phyloP scores from a whole-genome alignment of 192 early-diverging fungal species.

The Geosiphon pyriformis region DNA sequence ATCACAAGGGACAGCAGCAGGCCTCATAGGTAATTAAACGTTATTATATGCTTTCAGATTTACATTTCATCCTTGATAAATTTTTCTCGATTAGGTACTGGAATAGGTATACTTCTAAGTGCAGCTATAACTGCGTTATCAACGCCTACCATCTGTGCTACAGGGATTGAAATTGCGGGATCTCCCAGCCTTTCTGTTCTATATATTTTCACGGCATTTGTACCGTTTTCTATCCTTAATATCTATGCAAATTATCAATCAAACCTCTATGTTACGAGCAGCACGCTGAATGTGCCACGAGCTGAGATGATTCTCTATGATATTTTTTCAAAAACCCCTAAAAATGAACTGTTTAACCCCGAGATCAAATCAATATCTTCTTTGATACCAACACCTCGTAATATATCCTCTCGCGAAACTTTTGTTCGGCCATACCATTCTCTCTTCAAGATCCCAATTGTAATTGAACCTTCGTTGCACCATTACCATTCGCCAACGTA shows the following conservation, averaged over 20 bases:
- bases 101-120: conserved; percentile 37
- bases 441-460: conserved; percentile 37
- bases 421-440: conserved; percentile 47
- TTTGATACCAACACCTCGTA: conserved; percentile 31
- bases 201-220: conserved; percentile 55
- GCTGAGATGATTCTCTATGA: conserved; percentile 38
- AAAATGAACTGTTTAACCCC: neutral
- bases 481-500: conserved; percentile 26
- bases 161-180: neutral
- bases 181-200: conserved; percentile 38
- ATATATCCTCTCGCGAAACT: conserved; percentile 36
- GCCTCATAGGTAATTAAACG: conserved; percentile 66
- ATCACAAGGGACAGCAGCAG: conserved; percentile 77
- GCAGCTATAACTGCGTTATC: conserved; percentile 37
- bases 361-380: no score
- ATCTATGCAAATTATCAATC: conserved; percentile 71
- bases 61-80: no score
- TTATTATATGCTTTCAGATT: conserved; percentile 38
- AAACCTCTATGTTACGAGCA: conserved; percentile 56
- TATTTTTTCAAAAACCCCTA: neutral
- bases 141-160: conserved; percentile 1
- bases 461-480: conserved; percentile 44
- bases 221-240: conserved; percentile 64
- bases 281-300: conserved; percentile 54
- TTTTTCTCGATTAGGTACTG: conserved; percentile 38